Evolutionary conservation across 768 basidiomycete species (phyloP).

Genomic region (Calocybe cyanea): DNA sequence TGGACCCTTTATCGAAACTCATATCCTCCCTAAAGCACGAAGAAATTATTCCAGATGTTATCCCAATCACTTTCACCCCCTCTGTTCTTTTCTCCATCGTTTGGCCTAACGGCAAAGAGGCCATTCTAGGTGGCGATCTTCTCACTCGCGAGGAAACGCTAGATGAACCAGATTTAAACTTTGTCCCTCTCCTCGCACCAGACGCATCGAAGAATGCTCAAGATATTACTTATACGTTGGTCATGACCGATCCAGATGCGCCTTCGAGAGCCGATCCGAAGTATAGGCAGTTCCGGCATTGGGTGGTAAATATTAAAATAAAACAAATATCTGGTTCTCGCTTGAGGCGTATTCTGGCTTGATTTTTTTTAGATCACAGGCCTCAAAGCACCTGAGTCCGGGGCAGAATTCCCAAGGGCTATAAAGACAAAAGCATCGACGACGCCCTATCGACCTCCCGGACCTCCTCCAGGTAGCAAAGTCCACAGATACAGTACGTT

Average conservation of each 20-base stretch:
- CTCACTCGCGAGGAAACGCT: slow-evolving; percentile 31
- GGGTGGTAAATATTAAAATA: slow-evolving; percentile 51
- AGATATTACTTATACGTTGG: slow-evolving; percentile 44
- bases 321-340: too few species aligned
- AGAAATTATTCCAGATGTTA: slow-evolving; percentile 43
- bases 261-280: slow-evolving; percentile 43
- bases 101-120: slow-evolving; percentile 38
- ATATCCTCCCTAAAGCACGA: slow-evolving; percentile 25
- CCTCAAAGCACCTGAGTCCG: slow-evolving; percentile 25
- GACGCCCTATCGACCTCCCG: slow-evolving; percentile 56
- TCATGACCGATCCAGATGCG: slow-evolving; percentile 59
- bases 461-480: slow-evolving; percentile 50
- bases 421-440: slow-evolving; percentile 41
- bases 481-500: slow-evolving; percentile 55
- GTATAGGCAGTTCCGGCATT: slow-evolving; percentile 48
- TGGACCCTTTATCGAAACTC: too few species aligned
- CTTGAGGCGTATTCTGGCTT: too few species aligned
- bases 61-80: slow-evolving; percentile 34
- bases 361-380: slow-evolving; percentile 29
- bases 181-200: slow-evolving; percentile 38
- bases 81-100: slow-evolving; percentile 40
- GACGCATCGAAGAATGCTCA: slow-evolving; percentile 13
- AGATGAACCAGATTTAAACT: slow-evolving; percentile 47
- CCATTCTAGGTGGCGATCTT: slow-evolving; percentile 24
- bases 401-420: slow-evolving; percentile 26